Evolutionary conservation across 2,329 filamentous ascomycete genomes (phyloP), one percentile per base, ranked within the genome.

Genomic region (Calonectria pteridis): DNA sequence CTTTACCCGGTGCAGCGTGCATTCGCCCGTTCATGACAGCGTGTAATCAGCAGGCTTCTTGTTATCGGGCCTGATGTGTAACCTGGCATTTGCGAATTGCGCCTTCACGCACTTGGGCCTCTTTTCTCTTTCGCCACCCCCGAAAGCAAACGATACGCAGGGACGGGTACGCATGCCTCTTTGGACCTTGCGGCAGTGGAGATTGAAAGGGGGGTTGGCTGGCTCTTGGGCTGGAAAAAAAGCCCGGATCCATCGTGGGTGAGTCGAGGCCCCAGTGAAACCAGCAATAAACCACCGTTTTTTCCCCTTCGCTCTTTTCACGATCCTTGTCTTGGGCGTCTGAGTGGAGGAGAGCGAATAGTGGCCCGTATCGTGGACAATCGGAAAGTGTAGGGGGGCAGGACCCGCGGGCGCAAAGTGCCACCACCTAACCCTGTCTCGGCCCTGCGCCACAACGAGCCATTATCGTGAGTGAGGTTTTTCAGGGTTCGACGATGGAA

Each of bases 51-150:
- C 43, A 46, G 11, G n/a, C n/a, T n/a, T n/a, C 43, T 37, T 37
- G 33, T 59, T 68, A 64, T 72, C 58, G 70, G 70, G 28, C 70
- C 70, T 69, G 70, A 68, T 59, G 26, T 68, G 55, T 51, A n/a
- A 33, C 66, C 53, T n/a, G 5, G 26, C 59, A 59, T 37, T 55
- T 16, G 33, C 28, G 59, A 29, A 33, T 66, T 65, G 62, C 29
- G 59, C 29, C 59, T 65, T 65, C 28, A 28, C n/a, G n/a, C 35
- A 53, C 65, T 53, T 67, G 43, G 50, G 31, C 59, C 40, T 64
- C 37, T 46, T 14, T 37, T 40, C 23, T 26, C 40, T 64, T 43
- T 46, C 10, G 59, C 37, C 40, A 64, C 35, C 59, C 37, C 59
- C 18, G 26, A 64, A 64, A 29, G 13, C 31, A 37, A 37, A 59